Evolutionary conservation across 2,329 filamentous ascomycete genomes (phyloP).

Genomic region (Epicoccum nigrum): DNA sequence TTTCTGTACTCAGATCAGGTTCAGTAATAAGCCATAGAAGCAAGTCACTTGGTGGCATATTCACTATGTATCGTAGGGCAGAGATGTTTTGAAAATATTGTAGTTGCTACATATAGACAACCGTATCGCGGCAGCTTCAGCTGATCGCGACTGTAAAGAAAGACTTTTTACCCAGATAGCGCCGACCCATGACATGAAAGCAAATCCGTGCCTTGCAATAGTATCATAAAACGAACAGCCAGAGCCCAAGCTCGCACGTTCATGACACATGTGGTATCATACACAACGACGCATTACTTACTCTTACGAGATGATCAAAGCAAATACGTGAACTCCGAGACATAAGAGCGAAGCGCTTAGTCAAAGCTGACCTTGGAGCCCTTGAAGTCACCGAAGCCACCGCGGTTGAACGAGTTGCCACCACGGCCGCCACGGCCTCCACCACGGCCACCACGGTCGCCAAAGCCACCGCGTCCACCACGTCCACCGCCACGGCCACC

Average conservation of each 20-base stretch:
- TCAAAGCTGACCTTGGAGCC: constrained; percentile 79
- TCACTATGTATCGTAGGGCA: no score
- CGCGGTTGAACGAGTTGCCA: constrained; percentile 55
- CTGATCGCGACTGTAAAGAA: constrained; percentile 13
- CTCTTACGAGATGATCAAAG: constrained; percentile 28
- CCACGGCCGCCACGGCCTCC: constrained; percentile 55
- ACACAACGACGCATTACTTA: constrained; percentile 31
- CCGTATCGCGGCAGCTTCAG: constrained; percentile 5
- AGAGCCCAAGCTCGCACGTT: constrained; percentile 16
- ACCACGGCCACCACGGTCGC: constrained; percentile 56
- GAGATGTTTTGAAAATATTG: constrained; percentile 5
- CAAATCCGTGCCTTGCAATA: constrained; percentile 20
- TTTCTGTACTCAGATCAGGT: no score
- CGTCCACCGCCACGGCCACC: constrained; percentile 52
- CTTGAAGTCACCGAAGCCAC: constrained; percentile 70
- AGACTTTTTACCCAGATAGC: constrained; percentile 20
- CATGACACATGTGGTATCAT: constrained; percentile 26
- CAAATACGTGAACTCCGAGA: constrained; percentile 22
- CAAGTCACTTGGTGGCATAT: no score
- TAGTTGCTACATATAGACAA: constrained; percentile 21
- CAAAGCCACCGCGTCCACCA: constrained; percentile 56
- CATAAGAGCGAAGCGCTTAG: constrained; percentile 30
- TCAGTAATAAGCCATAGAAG: no score
- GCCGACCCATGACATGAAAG: constrained; percentile 18
- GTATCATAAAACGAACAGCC: constrained; percentile 15